Conservation (phyloP, 2,329 filamentous ascomycete genomes). For the Chaetomiaceae sp. region DNA sequence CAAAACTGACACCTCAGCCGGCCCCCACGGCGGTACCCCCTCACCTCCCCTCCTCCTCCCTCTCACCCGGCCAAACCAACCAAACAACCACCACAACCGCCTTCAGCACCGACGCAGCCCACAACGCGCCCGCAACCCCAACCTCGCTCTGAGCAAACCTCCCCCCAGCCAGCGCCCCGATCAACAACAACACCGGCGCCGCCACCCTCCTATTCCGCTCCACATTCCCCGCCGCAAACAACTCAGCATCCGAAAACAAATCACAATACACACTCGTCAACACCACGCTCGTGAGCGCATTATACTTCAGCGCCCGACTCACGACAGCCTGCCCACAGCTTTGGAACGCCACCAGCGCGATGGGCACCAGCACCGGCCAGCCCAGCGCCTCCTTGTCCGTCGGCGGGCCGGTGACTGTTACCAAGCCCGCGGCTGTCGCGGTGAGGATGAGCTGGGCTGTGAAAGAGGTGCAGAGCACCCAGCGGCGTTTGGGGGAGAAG, state of each 20-base stretch:
- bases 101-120: constrained; percentile 58
- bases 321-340: constrained; percentile 74
- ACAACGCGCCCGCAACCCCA: constrained; percentile 52
- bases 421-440: constrained; percentile 48
- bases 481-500: constrained; percentile 58
- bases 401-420: constrained; percentile 40
- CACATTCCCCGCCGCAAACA: constrained; percentile 43
- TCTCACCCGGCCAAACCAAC: constrained; percentile 54
- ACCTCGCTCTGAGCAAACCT: constrained; percentile 44
- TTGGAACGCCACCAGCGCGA: constrained; percentile 70
- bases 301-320: constrained; percentile 64
- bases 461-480: constrained; percentile 61
- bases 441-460: constrained; percentile 48
- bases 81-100: constrained; percentile 52
- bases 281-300: constrained; percentile 71
- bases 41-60: constrained; percentile 1
- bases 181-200: constrained; percentile 46
- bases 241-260: constrained; percentile 60
- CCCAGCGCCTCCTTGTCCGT: constrained; percentile 41
- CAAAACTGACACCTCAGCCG: too few relatives aligned
- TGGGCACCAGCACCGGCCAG: constrained; percentile 61
- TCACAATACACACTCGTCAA: constrained; percentile 81
- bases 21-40: too few relatives aligned
- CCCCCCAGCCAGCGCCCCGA: constrained; percentile 49
- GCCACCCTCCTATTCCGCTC: constrained; percentile 49